Evolutionary conservation across 805 yeast species (phyloP).

Genomic region (Saturnispora hagleri): DNA sequence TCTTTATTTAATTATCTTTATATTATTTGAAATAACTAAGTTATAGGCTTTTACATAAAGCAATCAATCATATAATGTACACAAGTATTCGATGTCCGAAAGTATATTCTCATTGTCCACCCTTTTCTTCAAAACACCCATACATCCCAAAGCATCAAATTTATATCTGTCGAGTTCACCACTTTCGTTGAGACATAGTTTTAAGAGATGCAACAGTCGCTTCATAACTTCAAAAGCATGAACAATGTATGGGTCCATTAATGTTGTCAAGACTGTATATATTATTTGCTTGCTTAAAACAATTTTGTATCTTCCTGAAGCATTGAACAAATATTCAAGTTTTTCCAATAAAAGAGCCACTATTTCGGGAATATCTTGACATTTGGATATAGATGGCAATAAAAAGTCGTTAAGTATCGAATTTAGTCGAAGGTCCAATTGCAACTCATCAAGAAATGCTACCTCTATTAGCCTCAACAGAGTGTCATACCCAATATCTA

Average conservation of each 20-base stretch:
- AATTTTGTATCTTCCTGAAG: slow-evolving; percentile 14
- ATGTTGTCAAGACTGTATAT: slow-evolving; percentile 17
- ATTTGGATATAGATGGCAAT: slow-evolving; percentile 21
- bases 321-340: slow-evolving; percentile 9
- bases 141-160: slow-evolving; percentile 22
- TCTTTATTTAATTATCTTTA: too few species aligned
- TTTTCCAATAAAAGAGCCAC: slow-evolving; percentile 12
- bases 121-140: slow-evolving; percentile 8
- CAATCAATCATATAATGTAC: not conserved
- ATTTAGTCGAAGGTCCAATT: slow-evolving; percentile 13
- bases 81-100: not conserved
- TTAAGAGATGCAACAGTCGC: slow-evolving; percentile 1
- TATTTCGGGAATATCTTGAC: slow-evolving; percentile 20
- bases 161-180: slow-evolving; percentile 8
- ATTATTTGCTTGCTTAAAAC: slow-evolving; percentile 18
- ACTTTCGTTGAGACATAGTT: not conserved
- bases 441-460: slow-evolving; percentile 6
- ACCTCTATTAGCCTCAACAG: slow-evolving; percentile 12
- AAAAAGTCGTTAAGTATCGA: slow-evolving; percentile 20
- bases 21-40: too few species aligned
- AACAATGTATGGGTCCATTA: slow-evolving; percentile 22
- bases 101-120: not conserved
- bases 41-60: not conserved
- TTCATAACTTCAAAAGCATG: slow-evolving; percentile 10
- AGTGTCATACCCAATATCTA: slow-evolving; percentile 20